These are phyloP conservation scores for Microcyclosporella mali DNA, from an alignment of 2,329 filamentous ascomycete genomes.

Conservation along the genomic window DNA sequence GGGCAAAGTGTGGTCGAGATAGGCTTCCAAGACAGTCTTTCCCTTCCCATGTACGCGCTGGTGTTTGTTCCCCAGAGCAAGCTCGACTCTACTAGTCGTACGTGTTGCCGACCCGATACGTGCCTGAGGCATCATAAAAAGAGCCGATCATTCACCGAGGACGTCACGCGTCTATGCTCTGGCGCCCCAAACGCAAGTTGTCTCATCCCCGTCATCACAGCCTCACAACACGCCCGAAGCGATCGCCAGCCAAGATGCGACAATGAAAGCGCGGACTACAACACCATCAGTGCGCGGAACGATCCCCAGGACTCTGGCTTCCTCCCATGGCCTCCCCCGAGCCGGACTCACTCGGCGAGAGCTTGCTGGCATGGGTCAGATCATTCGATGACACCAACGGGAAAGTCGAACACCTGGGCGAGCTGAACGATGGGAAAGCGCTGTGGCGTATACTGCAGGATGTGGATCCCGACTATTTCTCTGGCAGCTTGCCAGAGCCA, in stretches of 20 bases:
- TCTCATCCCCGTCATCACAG: no score
- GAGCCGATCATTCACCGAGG: no score
- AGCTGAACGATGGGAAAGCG: slow-evolving; percentile 42
- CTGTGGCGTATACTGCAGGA: slow-evolving; percentile 45
- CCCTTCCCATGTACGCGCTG: no score
- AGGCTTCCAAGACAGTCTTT: not conserved
- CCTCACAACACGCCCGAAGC: no score
- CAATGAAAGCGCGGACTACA: no score
- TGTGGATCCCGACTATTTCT: slow-evolving; percentile 45
- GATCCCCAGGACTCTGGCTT: not conserved
- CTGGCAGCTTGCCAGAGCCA: slow-evolving; percentile 42
- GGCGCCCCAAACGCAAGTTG: no score
- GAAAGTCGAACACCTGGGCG: slow-evolving; percentile 34
- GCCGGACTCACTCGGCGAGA: slow-evolving; percentile 23
- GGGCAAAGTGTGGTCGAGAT: slow-evolving; percentile 5
- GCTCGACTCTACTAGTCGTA: no score
- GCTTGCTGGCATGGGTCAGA: slow-evolving; percentile 36
- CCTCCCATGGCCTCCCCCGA: slow-evolving; percentile 7
- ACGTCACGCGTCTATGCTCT: no score
- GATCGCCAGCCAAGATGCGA: no score
- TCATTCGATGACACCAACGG: slow-evolving; percentile 37
- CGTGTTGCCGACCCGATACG: no score
- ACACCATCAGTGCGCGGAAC: not conserved
- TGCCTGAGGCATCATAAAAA: no score
- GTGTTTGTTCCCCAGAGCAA: no score